Evolutionary conservation across 164 flowering plant species (phyloP).

Genomic region (Berberis vulgaris): DNA sequence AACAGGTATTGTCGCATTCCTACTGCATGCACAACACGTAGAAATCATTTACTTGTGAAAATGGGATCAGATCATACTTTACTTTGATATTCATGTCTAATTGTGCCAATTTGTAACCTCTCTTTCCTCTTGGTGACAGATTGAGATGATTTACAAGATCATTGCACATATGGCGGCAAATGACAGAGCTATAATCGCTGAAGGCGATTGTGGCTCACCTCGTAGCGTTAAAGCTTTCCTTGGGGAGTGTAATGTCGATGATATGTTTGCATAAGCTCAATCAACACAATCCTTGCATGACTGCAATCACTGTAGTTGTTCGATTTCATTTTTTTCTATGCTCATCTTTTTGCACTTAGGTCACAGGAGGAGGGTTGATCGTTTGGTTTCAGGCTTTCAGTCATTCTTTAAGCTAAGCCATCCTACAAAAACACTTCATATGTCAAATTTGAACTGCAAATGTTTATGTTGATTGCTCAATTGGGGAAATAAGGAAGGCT

Average conservation of each 20-base stretch:
- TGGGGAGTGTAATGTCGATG: slow-evolving; percentile 83
- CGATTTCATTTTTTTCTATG: not conserved
- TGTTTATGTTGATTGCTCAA: not conserved
- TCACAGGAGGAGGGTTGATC: slow-evolving; percentile 2
- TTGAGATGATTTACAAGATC: slow-evolving; percentile 98
- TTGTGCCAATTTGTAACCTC: slow-evolving; percentile 15
- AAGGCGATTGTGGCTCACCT: slow-evolving; percentile 93
- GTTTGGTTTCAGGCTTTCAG: no score
- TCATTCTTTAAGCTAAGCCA: no score
- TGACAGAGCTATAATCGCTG: slow-evolving; percentile 88
- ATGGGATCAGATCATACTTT: not conserved
- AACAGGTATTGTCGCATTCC: slow-evolving; percentile 44
- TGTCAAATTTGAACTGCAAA: not conserved
- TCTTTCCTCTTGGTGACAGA: slow-evolving; percentile 32
- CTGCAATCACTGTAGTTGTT: no score
- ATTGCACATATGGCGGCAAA: slow-evolving; percentile 93
- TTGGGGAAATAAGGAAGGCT: not conserved
- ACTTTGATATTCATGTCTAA: no score
- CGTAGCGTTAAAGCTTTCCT: slow-evolving; percentile 78
- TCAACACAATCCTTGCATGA: not conserved
- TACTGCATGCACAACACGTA: not conserved
- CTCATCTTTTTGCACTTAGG: slow-evolving; percentile 8
- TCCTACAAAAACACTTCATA: not conserved
- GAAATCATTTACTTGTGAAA: not conserved
- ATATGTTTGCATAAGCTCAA: slow-evolving; percentile 35